phyloP scores from a whole-genome alignment of 257 asterid genomes.

The Primulina tabacum region DNA sequence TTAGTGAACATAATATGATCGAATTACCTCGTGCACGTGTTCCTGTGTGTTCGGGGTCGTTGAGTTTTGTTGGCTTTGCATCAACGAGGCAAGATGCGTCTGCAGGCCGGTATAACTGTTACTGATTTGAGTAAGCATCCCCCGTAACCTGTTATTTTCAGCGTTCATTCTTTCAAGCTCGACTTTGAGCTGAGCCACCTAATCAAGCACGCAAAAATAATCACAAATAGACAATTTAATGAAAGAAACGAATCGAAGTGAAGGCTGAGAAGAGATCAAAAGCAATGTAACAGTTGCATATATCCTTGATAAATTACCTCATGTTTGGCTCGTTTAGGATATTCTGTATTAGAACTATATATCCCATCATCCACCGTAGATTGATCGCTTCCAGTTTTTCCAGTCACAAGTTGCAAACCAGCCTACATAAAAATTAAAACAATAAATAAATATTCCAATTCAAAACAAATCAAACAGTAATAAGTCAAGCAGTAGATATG shows the following conservation, averaged over 20 bases:
- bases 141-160: slow-evolving; percentile 73
- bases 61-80: slow-evolving; percentile 38
- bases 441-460: neutral
- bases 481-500: neutral
- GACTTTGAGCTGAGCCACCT: slow-evolving; percentile 60
- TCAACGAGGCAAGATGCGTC: slow-evolving; percentile 51
- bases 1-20: neutral
- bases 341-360: slow-evolving; percentile 41
- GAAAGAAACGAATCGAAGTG: no score
- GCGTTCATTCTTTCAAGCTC: slow-evolving; percentile 59
- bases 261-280: no score
- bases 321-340: slow-evolving; percentile 40
- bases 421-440: slow-evolving; percentile 39
- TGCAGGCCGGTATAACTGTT: slow-evolving; percentile 55
- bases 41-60: slow-evolving; percentile 24
- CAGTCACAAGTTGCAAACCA: slow-evolving; percentile 81
- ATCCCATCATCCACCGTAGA: slow-evolving; percentile 75
- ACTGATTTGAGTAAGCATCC: slow-evolving; percentile 67
- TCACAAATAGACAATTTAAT: neutral
- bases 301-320: slow-evolving; percentile 44
- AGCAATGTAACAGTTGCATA: no score
- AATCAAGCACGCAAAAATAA: neutral
- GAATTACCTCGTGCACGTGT: slow-evolving; percentile 28
- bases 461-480: neutral
- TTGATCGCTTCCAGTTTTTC: slow-evolving; percentile 76